Base-by-base conservation (phyloP, 441 rosid genomes). In the Populus hybrid region DNA sequence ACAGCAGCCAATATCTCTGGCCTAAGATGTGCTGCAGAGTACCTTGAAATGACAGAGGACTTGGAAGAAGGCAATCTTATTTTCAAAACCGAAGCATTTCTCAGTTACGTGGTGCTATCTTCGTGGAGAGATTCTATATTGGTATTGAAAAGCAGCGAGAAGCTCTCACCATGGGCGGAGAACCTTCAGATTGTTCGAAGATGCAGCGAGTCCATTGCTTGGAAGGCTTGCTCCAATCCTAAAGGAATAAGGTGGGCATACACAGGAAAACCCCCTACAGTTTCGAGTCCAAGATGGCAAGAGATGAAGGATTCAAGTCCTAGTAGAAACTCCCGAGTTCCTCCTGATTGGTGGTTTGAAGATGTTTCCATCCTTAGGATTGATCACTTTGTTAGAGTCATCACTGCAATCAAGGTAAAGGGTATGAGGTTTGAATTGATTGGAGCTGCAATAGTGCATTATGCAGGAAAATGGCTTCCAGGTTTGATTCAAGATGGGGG, bases 321-420 rank as follows among this genome's bases (percentile, higher is more conserved):
- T 1, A 84, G 91, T 74, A 84, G 91, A 79, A 89, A 24, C 82
- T 92, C 89, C 70, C 84, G 83, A 67, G 99, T 91, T 73, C 98
- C 97, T 79, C 92, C 97, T 11, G 98, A 95, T 70, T 95, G 99
- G 99, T 95, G 99, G 98, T 95, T 94, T 7, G 98, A 94, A 81
- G 98, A 95, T 28, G 30, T 28, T 28, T 28, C 30, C 30, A 28
- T 28, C 30, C 30, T 28, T 28, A 28, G 30, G 30, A 94, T 92
- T 12, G 97, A 92, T 81, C 99, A 95, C 70, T 94, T 92, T 75
- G 97, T 95, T 28, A 84, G 98, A 74, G 98, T 95, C 1, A 82
- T 92, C 70, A 95, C 98, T 0, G 97, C 99, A 32, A 95, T 95
- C 69, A 95, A 90, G 85, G 98, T 92, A 42, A 95, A 95, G 83